Evolutionary conservation across 345 rosid species (phyloP), one percentile per base, ranked within the genome.

Genomic region (Moringa oleifera): DNA sequence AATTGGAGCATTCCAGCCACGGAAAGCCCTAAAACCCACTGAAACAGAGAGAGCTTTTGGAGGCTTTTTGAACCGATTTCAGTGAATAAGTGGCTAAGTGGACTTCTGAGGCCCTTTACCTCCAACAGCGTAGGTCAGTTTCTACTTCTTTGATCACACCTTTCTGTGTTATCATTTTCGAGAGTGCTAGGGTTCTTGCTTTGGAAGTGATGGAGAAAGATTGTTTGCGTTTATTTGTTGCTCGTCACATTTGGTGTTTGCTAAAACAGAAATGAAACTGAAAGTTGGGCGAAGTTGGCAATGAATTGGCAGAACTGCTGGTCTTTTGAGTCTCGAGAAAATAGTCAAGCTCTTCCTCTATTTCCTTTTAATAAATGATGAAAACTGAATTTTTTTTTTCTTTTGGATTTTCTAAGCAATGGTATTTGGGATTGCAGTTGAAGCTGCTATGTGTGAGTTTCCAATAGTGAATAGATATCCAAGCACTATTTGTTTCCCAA

Each of bases 11-110:
- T 41, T 16, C 17, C 47, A 41, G 18, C 4, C 25, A 23, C 55
- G 49, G 64, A n/a, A 63, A 63, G 59, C 67, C 59, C 41, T n/a
- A n/a, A n/a, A 37, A 41, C 20, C 31, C 23, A 62, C 50, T 1
- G 1, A 4, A 7, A 5, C 33, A 31, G 22, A 18, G 33, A 28
- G 33, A 28, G 33, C 8, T 2, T 2, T 28, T 28, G 33, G 33
- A 28, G 33, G 3, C 33, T 28, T 28, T 28, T 2, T n/a, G n/a
- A n/a, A n/a, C n/a, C n/a, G n/a, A 41, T 41, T 41, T 41, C 17
- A 9, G 12, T 1, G 47, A 11, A 41, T 1, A 7, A 1, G 13
- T 5, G 47, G 47, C 47, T 41, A 7, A 7, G 47, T 41, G 6
- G 47, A 41, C 47, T 41, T n/a, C n/a, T n/a, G n/a, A n/a, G n/a